Percentiles rank a stretch among this genome's conserved stretches.
phyloP scores from a whole-genome alignment of 441 rosid genomes.

The Raphanus hybrid region DNA sequence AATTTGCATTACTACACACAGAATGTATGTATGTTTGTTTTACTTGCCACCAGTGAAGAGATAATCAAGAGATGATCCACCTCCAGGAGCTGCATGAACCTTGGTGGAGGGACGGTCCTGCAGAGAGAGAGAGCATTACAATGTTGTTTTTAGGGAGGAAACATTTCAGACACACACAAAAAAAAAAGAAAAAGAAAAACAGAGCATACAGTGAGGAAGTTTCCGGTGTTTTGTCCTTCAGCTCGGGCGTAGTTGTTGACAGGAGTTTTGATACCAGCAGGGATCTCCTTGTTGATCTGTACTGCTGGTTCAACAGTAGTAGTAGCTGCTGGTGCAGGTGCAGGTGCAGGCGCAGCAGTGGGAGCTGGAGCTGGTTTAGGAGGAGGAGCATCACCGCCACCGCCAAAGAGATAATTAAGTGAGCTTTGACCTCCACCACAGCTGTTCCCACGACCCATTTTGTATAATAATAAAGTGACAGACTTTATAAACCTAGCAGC shows the following conservation, averaged over 20 bases:
- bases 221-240: slow-evolving; percentile 92
- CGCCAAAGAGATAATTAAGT: slow-evolving; percentile 70
- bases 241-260: slow-evolving; percentile 82
- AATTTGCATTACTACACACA: slow-evolving; percentile 19
- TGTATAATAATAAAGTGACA: neutral
- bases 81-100: slow-evolving; percentile 95
- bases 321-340: slow-evolving; percentile 34
- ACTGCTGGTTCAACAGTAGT: slow-evolving; percentile 58
- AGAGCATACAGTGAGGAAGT: slow-evolving; percentile 79
- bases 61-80: slow-evolving; percentile 87
- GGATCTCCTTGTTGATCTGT: slow-evolving; percentile 52
- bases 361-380: slow-evolving; percentile 49
- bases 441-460: slow-evolving; percentile 82
- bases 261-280: slow-evolving; percentile 80
- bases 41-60: slow-evolving; percentile 73
- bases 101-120: slow-evolving; percentile 97
- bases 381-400: slow-evolving; percentile 64
- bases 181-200: slow-evolving; percentile 9
- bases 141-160: neutral
- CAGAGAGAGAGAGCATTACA: slow-evolving; percentile 23
- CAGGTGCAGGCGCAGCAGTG: slow-evolving; percentile 50
- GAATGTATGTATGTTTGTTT: neutral
- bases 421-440: slow-evolving; percentile 89
- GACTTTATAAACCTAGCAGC: slow-evolving; percentile 4
- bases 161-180: too few relatives aligned